These are phyloP conservation scores for Umbelopsis sp. DNA, from an alignment of 192 early-diverging fungal species.

Conservation along the genomic window DNA sequence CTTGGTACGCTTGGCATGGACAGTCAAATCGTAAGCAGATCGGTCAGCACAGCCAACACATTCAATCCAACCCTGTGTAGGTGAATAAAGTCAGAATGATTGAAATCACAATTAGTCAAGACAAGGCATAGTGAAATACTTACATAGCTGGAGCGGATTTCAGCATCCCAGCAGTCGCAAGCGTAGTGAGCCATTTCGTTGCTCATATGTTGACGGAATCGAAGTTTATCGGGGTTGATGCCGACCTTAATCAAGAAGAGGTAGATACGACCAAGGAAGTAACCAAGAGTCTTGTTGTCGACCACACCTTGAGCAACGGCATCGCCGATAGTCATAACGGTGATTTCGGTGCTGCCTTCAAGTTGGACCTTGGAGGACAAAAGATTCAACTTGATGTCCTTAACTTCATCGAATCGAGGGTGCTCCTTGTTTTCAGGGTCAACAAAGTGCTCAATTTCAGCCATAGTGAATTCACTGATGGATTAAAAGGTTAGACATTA, in stretches of 20 bases:
- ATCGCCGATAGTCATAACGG: constrained; percentile 82
- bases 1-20: constrained; percentile 86
- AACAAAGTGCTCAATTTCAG: constrained; percentile 99
- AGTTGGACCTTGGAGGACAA: constrained; percentile 80
- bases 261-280: constrained; percentile 96
- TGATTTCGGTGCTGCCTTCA: constrained; percentile 69
- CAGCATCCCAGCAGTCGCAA: constrained; percentile 98
- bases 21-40: constrained; percentile 95
- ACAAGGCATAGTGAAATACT: constrained; percentile 27
- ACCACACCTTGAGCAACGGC: constrained; percentile 80
- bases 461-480: constrained; percentile 94
- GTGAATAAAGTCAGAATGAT: background rate
- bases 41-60: constrained; percentile 99
- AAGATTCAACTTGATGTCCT: constrained; percentile 74
- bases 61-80: constrained; percentile 92
- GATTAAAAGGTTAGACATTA: background rate
- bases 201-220: constrained; percentile 98
- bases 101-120: background rate
- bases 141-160: constrained; percentile 88
- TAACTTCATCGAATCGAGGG: constrained; percentile 85
- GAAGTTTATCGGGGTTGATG: constrained; percentile 79
- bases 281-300: constrained; percentile 98
- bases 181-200: constrained; percentile 99
- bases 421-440: constrained; percentile 94
- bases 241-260: constrained; percentile 90